Conservation (phyloP, 441 rosid genomes). For the Omphalea diandra region DNA sequence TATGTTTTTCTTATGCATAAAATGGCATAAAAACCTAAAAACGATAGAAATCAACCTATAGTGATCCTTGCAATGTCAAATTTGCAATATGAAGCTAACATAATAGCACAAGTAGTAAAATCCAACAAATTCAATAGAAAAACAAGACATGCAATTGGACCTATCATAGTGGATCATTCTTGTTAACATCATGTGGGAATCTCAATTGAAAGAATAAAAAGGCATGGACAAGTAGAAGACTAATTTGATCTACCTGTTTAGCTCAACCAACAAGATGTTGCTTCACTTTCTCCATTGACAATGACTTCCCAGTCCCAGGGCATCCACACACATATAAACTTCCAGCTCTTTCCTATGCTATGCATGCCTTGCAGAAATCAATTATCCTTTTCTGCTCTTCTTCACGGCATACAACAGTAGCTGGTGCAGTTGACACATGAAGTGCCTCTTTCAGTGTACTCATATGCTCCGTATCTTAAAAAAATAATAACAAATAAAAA, state of each 20-base stretch:
- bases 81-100: neutral
- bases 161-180: neutral
- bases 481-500: conserved; percentile 2
- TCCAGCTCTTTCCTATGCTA: conserved; percentile 57
- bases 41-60: neutral
- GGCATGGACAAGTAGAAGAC: neutral
- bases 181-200: neutral
- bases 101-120: neutral
- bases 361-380: conserved; percentile 59
- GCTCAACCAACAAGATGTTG: conserved; percentile 57
- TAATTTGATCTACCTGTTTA: conserved; percentile 40
- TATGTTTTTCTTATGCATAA: neutral
- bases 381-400: conserved; percentile 57
- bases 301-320: conserved; percentile 84
- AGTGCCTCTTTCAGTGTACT: conserved; percentile 23
- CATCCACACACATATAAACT: conserved; percentile 82
- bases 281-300: conserved; percentile 73
- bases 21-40: neutral
- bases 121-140: neutral
- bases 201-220: neutral
- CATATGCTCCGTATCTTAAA: conserved; percentile 59
- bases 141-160: neutral
- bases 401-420: conserved; percentile 57
- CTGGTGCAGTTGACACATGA: conserved; percentile 47
- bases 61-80: neutral